Conservation (phyloP, 495 filamentous ascomycete species). For the Sporormia fimetaria region DNA sequence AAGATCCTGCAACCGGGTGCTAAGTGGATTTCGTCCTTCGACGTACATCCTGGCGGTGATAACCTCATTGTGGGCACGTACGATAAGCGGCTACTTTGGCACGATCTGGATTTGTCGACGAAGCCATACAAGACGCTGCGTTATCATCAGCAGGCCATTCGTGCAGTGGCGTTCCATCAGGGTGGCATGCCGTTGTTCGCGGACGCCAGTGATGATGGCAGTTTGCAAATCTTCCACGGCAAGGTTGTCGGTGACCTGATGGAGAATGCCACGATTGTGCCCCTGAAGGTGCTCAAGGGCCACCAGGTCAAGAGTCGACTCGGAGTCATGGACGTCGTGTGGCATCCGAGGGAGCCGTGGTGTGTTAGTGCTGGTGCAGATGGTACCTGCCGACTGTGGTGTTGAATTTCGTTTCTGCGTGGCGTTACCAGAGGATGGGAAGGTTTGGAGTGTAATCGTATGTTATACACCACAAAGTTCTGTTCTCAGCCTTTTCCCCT, state of each 20-base stretch:
- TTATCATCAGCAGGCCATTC: conserved; percentile 84
- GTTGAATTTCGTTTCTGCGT: too few relatives aligned
- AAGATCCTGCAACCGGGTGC: conserved; percentile 88
- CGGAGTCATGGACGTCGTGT: conserved; percentile 86
- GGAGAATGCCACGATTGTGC: conserved; percentile 91
- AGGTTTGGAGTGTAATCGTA: conserved; percentile 1
- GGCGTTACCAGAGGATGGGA: conserved; percentile 5
- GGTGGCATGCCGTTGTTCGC: conserved; percentile 80
- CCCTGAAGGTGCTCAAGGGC: conserved; percentile 84
- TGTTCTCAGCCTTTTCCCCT: too few relatives aligned
- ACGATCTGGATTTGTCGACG: conserved; percentile 84
- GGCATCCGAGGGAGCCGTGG: conserved; percentile 90
- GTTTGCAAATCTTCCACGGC: conserved; percentile 89
- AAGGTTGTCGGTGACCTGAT: conserved; percentile 87
- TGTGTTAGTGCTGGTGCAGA: conserved; percentile 88
- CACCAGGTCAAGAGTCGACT: conserved; percentile 69
- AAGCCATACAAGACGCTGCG: conserved; percentile 90
- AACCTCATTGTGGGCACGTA: conserved; percentile 90
- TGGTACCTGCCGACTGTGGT: conserved; percentile 76
- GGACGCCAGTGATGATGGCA: conserved; percentile 87
- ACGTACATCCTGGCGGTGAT: conserved; percentile 85
- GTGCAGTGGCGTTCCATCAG: conserved; percentile 74
- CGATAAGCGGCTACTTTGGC: conserved; percentile 89
- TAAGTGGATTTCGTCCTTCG: conserved; percentile 87
- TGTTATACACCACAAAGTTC: too few relatives aligned